Percentiles rank a stretch among this genome's conserved stretches.
Evolutionary conservation across 768 basidiomycete species (phyloP).

Genomic region (Leccinum broughii): DNA sequence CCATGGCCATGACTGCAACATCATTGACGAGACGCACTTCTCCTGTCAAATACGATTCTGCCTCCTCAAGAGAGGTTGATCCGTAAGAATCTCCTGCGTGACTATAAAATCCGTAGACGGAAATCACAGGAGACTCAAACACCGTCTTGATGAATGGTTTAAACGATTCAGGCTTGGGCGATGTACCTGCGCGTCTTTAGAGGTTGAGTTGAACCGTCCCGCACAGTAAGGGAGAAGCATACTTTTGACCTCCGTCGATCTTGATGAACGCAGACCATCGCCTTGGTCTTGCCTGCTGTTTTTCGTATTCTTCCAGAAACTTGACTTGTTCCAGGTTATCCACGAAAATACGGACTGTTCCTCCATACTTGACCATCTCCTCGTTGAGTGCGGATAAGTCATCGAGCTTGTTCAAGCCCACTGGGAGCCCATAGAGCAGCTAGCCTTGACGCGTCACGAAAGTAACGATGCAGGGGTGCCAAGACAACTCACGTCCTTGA

Average conservation of each 20-base stretch:
- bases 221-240: conserved; percentile 27
- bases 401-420: conserved; percentile 66
- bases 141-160: conserved; percentile 52
- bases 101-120: conserved; percentile 81
- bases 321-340: conserved; percentile 75
- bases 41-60: conserved; percentile 60
- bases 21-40: conserved; percentile 73
- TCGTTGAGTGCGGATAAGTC: conserved; percentile 65
- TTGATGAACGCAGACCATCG: conserved; percentile 82
- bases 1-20: conserved; percentile 58
- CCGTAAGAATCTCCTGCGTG: conserved; percentile 79
- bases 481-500: conserved; percentile 68
- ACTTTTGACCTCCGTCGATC: conserved; percentile 78
- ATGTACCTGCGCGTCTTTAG: conserved; percentile 71
- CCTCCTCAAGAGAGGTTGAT: conserved; percentile 66
- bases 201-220: conserved; percentile 13
- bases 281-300: conserved; percentile 36
- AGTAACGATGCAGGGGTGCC: conserved; percentile 1
- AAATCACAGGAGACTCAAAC: conserved; percentile 53
- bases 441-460: conserved; percentile 31
- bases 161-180: conserved; percentile 54
- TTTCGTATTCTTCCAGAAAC: conserved; percentile 63
- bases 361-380: conserved; percentile 55
- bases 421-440: conserved; percentile 82
- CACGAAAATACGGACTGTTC: conserved; percentile 63